These are phyloP conservation scores for Gonium pectorale DNA, from an alignment of 139 green algal species.

Conservation along the genomic window DNA sequence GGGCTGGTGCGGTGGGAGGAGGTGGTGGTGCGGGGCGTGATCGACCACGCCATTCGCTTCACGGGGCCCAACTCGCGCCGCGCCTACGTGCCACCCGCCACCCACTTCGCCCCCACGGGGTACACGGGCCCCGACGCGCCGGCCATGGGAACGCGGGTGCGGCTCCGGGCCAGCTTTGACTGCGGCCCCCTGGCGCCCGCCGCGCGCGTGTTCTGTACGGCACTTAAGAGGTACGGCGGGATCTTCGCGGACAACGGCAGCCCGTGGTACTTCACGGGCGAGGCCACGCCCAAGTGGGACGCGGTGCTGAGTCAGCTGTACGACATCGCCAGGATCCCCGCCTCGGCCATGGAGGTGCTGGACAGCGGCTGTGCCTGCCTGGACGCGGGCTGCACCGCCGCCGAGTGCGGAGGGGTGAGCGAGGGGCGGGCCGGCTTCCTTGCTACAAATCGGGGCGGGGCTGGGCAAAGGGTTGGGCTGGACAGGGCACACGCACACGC, in stretches of 20 bases:
- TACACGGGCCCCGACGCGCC: slow-evolving; percentile 35
- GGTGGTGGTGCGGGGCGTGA: slow-evolving; percentile 26
- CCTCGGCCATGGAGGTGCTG: slow-evolving; percentile 35
- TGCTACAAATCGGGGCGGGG: too few species aligned
- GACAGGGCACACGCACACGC: too few species aligned
- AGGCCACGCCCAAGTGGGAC: slow-evolving; percentile 29
- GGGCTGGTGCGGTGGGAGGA: slow-evolving; percentile 45
- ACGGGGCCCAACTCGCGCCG: slow-evolving; percentile 37
- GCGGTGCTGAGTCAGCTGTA: neutral
- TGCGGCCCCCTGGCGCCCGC: slow-evolving; percentile 22
- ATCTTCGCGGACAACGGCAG: slow-evolving; percentile 59
- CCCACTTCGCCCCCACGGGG: slow-evolving; percentile 37
- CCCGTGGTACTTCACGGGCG: slow-evolving; percentile 42
- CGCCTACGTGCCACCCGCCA: slow-evolving; percentile 43
- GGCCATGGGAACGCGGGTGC: slow-evolving; percentile 51
- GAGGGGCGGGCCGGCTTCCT: neutral
- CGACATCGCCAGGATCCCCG: slow-evolving; percentile 27
- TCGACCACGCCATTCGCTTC: slow-evolving; percentile 58
- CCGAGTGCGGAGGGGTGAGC: slow-evolving; percentile 17
- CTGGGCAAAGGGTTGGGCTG: too few species aligned
- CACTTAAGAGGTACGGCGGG: slow-evolving; percentile 53
- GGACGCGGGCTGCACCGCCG: neutral
- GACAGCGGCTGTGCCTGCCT: slow-evolving; percentile 33
- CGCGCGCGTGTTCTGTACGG: slow-evolving; percentile 43
- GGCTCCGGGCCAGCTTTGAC: slow-evolving; percentile 43